Base-by-base conservation (phyloP, 2,329 filamentous ascomycete genomes). In the Stenocarpella maydis region DNA sequence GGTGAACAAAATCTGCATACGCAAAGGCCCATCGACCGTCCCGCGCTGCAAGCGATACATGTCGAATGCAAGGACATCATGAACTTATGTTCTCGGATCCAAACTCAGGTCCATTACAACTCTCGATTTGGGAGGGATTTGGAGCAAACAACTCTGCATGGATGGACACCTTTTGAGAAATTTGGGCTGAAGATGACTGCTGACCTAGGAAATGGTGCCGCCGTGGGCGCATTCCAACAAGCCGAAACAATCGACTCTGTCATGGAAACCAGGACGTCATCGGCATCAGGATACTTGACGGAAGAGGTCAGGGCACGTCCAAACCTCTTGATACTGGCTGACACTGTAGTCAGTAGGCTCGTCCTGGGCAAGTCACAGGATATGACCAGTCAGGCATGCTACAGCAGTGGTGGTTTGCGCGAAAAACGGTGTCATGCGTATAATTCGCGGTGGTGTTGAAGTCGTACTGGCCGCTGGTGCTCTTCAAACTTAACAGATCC, bases 91-190 rank as follows among this genome's bases (percentile, higher is more conserved):
- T 69, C 72, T 72, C 15, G 74, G n/a, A 5, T 24, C 75, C 14
- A 74, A 79, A 49, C 79, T 28, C 43, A 17, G 65, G 81, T 0
- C 81, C 80, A 2, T 41, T 82, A 3, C 76, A 79, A 3, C 72
- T 81, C 26, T 81, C 78, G 3, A 80, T 77, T 68, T 39, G 77
- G 54, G 78, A 81, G 47, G 76, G 76, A 1, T 80, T 80, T 65
- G 71, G 73, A 17, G 41, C 72, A 7, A 73, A 73, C 50, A 80
- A 82, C 66, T 72, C 77, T 41, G 78, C 78, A 1, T 82, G 81
- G 81, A 74, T 80, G 63, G 72, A 79, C 60, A 76, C 78, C 1
- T n/a, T 82, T 82, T 67, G 74, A 73, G 14, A 72, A 72, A 17
- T 47, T 70, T 4, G 65, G 69, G 5, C 58, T 70, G 45, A 45